A percentile compares a stretch with the other conserved stretches of the same genome.
phyloP scores from a whole-genome alignment of 2,329 filamentous ascomycete species.

The Fusarium vanettenii region DNA sequence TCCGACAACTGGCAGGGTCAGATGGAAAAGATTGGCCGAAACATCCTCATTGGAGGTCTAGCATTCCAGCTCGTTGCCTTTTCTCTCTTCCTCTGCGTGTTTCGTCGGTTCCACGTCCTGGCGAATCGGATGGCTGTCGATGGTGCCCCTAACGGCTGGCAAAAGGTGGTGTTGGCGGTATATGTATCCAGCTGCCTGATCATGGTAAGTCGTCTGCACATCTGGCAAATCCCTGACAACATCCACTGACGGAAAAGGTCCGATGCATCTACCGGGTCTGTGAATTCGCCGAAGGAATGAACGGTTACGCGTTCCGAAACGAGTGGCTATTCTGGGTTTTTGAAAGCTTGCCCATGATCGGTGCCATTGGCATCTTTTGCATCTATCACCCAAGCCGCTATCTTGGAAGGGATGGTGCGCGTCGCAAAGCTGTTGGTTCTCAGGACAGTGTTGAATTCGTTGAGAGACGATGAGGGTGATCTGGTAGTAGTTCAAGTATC shows the following conservation, averaged over 20 bases:
- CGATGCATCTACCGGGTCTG: slow-evolving; percentile 65
- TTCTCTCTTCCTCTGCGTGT: slow-evolving; percentile 53
- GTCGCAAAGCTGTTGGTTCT: background rate
- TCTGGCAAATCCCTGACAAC: background rate
- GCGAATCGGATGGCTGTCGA: slow-evolving; percentile 36
- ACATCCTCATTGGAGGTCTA: slow-evolving; percentile 56
- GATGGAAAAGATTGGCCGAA: slow-evolving; percentile 51
- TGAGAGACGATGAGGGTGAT: background rate
- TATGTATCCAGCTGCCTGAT: slow-evolving; percentile 59
- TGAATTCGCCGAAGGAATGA: slow-evolving; percentile 63
- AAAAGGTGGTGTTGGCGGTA: slow-evolving; percentile 54
- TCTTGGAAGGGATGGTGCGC: slow-evolving; percentile 41
- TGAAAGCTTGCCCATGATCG: slow-evolving; percentile 60
- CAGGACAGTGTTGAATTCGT: slow-evolving; percentile 25
- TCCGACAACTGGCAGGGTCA: slow-evolving; percentile 56
- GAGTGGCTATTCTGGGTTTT: slow-evolving; percentile 67
- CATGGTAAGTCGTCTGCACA: slow-evolving; percentile 49
- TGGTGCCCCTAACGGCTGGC: slow-evolving; percentile 50
- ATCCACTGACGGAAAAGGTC: slow-evolving; percentile 44
- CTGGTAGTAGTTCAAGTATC: background rate
- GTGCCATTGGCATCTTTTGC: slow-evolving; percentile 60
- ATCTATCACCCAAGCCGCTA: slow-evolving; percentile 60
- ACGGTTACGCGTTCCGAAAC: slow-evolving; percentile 60
- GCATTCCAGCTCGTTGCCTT: slow-evolving; percentile 56
- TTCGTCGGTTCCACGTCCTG: slow-evolving; percentile 52